These are phyloP conservation scores for Dorcoceras hygrometricum DNA, from an alignment of 257 asterid species.

Conservation along the genomic window DNA sequence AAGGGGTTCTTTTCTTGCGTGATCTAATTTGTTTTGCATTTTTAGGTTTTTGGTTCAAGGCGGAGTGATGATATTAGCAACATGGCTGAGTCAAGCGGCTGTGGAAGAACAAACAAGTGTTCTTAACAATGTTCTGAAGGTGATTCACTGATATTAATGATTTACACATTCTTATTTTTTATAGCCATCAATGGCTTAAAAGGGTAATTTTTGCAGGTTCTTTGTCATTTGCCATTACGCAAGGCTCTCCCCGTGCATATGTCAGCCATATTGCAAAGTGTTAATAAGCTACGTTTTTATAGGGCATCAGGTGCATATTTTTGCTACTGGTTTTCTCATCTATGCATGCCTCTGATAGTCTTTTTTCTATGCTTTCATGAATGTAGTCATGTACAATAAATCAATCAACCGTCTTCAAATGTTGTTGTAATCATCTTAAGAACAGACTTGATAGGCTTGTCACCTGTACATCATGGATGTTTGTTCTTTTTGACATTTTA, in stretches of 20 bases:
- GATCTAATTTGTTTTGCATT: slow-evolving; percentile 24
- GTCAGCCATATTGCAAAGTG: slow-evolving; percentile 95
- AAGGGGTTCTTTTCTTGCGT: slow-evolving; percentile 13
- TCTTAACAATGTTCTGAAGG: slow-evolving; percentile 75
- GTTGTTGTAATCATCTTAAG: not conserved
- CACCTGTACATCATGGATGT: not conserved
- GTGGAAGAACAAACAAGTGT: slow-evolving; percentile 85
- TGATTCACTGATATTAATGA: slow-evolving; percentile 20
- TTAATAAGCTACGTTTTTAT: slow-evolving; percentile 80
- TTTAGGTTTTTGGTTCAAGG: slow-evolving; percentile 84
- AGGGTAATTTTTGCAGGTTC: slow-evolving; percentile 50
- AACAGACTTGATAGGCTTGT: not conserved
- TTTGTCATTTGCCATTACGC: slow-evolving; percentile 79
- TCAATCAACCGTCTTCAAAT: slow-evolving; percentile 10
- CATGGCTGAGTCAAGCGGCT: slow-evolving; percentile 94
- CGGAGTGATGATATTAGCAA: slow-evolving; percentile 85
- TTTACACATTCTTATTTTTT: slow-evolving; percentile 9
- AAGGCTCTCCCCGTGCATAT: slow-evolving; percentile 85
- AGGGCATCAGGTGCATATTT: slow-evolving; percentile 81
- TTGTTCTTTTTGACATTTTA: slow-evolving; percentile 8
- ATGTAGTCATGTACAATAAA: slow-evolving; percentile 1
- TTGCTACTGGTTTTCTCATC: slow-evolving; percentile 19
- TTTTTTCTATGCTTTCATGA: not conserved
- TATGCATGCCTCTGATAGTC: slow-evolving; percentile 2
- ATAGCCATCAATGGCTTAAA: slow-evolving; percentile 18